A percentile compares a stretch with the other conserved stretches of the same genome.
These are phyloP conservation scores for Nevesoporus exiguus DNA, from an alignment of 768 basidiomycete species.

Conservation along the genomic window DNA sequence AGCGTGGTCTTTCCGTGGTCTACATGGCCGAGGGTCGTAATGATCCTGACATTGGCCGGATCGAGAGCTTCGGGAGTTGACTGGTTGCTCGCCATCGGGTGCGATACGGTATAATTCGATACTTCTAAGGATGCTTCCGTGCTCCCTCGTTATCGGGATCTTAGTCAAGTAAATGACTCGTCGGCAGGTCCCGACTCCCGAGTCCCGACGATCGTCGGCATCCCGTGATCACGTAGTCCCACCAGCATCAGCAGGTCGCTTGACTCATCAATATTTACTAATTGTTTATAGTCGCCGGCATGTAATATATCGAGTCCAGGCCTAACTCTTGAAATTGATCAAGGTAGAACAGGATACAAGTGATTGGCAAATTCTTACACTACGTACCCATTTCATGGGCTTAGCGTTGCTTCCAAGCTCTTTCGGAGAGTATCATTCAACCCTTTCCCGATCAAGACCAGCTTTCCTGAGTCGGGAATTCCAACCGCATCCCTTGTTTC, in stretches of 20 bases:
- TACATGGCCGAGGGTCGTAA: constrained; percentile 86
- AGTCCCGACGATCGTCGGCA: too few relatives aligned
- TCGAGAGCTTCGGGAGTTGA: constrained; percentile 21
- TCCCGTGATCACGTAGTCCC: too few relatives aligned
- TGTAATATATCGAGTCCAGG: too few relatives aligned
- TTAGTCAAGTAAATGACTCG: constrained; percentile 1
- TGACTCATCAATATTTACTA: too few relatives aligned
- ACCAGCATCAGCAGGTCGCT: too few relatives aligned
- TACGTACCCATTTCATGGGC: neutral
- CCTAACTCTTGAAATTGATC: too few relatives aligned
- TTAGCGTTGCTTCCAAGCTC: constrained; percentile 43
- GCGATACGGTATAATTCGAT: constrained; percentile 3
- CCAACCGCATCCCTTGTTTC: constrained; percentile 39
- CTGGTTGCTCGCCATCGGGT: constrained; percentile 21
- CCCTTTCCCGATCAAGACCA: constrained; percentile 87
- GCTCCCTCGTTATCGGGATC: neutral
- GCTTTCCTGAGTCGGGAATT: constrained; percentile 64
- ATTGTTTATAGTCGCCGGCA: too few relatives aligned
- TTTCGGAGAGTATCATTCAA: constrained; percentile 52
- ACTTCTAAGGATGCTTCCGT: neutral
- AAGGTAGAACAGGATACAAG: too few relatives aligned
- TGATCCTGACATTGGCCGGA: constrained; percentile 59
- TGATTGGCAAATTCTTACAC: too few relatives aligned
- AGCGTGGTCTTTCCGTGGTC: constrained; percentile 97
- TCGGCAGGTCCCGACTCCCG: too few relatives aligned